Conservation (phyloP, 2,329 filamentous ascomycete genomes). For the Gnomoniopsis sp. region DNA sequence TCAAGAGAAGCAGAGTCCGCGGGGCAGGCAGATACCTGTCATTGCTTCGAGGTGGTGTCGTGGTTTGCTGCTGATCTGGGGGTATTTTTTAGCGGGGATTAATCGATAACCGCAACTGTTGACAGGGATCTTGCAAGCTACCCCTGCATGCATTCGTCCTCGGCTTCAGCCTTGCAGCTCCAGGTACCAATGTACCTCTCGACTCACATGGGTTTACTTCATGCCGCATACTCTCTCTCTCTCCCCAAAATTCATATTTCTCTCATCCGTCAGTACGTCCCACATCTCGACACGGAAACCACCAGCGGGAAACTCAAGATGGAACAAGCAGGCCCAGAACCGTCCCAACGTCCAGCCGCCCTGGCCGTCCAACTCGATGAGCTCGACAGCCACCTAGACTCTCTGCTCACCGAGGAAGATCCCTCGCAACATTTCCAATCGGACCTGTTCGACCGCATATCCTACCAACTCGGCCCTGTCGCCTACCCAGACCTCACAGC, state of each 20-base stretch:
- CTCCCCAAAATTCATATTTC: too few relatives aligned
- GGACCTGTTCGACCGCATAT: conserved; percentile 47
- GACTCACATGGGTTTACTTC: too few relatives aligned
- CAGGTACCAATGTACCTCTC: too few relatives aligned
- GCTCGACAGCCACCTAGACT: conserved; percentile 51
- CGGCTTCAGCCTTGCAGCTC: background rate
- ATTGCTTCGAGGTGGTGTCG: background rate
- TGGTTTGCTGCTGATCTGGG: background rate
- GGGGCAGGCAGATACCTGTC: background rate
- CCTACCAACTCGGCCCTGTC: conserved; percentile 17
- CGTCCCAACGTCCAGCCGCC: background rate
- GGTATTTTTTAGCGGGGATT: conserved; percentile 16
- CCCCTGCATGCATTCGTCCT: background rate
- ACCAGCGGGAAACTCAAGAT: background rate
- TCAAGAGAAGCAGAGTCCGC: background rate
- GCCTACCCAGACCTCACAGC: conserved; percentile 42
- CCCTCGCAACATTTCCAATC: conserved; percentile 39
- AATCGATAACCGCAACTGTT: background rate
- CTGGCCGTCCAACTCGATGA: conserved; percentile 37
- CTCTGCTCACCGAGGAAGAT: conserved; percentile 37
- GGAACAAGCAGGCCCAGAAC: conserved; percentile 9
- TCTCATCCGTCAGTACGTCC: background rate
- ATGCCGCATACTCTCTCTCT: background rate
- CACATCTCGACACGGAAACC: background rate
- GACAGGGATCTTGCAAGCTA: background rate